Evolutionary conservation across 148 eudicot genomes (phyloP).

Genomic region (Talinum fruticosum): DNA sequence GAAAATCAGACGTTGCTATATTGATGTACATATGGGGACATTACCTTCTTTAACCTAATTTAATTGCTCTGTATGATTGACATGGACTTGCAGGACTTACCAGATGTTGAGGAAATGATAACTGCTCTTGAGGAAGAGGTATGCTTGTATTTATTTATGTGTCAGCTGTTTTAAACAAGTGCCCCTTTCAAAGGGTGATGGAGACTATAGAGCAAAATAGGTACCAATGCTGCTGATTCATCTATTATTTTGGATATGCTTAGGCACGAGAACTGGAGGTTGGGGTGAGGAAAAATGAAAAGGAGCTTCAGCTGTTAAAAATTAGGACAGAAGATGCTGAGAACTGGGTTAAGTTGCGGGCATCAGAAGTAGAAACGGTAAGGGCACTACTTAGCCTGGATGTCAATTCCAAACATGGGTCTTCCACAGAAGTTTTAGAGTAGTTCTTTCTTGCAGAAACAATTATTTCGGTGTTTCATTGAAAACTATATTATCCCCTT

Average conservation of each 20-base stretch:
- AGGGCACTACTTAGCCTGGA: slow-evolving; percentile 11
- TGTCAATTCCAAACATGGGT: background rate
- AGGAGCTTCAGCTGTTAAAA: slow-evolving; percentile 49
- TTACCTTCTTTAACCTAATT: background rate
- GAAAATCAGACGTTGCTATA: background rate
- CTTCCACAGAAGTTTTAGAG: background rate
- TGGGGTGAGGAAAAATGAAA: slow-evolving; percentile 55
- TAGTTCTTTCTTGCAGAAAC: background rate
- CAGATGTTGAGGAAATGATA: slow-evolving; percentile 39
- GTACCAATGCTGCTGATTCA: slow-evolving; percentile 15
- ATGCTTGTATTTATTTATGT: slow-evolving; percentile 11
- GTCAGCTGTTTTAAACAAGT: slow-evolving; percentile 6
- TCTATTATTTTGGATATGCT: slow-evolving; percentile 24
- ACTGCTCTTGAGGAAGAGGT: slow-evolving; percentile 67
- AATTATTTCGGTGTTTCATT: background rate
- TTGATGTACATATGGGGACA: background rate
- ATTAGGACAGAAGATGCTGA: slow-evolving; percentile 56
- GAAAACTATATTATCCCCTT: background rate
- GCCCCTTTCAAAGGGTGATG: slow-evolving; percentile 4
- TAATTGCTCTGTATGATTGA: slow-evolving; percentile 16
- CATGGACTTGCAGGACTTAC: slow-evolving; percentile 34
- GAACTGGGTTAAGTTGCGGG: slow-evolving; percentile 37
- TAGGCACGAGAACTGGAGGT: slow-evolving; percentile 67
- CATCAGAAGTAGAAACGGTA: slow-evolving; percentile 60
- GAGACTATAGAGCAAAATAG: slow-evolving; percentile 2